Evolutionary conservation across 192 early-diverging fungal genomes (phyloP).

Genomic region (Backusella psychrophila): DNA sequence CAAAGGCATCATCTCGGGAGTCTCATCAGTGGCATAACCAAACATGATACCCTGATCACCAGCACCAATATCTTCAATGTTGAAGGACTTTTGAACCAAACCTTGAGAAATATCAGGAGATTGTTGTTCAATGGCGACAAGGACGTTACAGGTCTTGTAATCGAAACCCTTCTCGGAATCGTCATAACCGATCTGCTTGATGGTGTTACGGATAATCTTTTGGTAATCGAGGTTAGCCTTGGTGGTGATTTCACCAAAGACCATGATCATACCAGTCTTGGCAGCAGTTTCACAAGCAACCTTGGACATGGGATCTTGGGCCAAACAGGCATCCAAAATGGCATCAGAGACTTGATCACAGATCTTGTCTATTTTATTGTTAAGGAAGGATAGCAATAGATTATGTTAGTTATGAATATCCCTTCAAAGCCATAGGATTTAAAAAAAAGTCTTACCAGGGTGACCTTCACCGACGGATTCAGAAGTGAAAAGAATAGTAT

Average conservation of each 20-base stretch:
- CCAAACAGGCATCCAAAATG: constrained; percentile 95
- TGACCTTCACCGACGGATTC: constrained; percentile 99
- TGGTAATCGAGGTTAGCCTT: constrained; percentile 98
- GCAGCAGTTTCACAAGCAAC: constrained; percentile 99
- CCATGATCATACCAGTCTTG: constrained; percentile 99
- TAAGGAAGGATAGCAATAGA: background rate
- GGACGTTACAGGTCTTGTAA: constrained; percentile 99
- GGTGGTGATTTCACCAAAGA: constrained; percentile 99
- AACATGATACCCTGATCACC: constrained; percentile 98
- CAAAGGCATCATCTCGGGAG: constrained; percentile 98
- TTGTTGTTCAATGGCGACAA: constrained; percentile 99
- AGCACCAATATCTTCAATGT: constrained; percentile 96
- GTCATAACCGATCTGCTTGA: constrained; percentile 99
- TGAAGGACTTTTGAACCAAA: constrained; percentile 88
- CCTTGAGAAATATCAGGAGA: constrained; percentile 99
- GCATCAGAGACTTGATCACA: constrained; percentile 99
- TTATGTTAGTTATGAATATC: background rate
- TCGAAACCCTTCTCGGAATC: constrained; percentile 99
- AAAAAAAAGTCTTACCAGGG: constrained; percentile 61
- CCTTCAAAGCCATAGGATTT: background rate
- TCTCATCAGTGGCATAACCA: constrained; percentile 98
- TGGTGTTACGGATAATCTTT: constrained; percentile 98
- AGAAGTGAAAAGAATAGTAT: constrained; percentile 99
- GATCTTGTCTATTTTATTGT: constrained; percentile 83
- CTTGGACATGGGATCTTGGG: constrained; percentile 94